phyloP scores from a whole-genome alignment of 2,329 filamentous ascomycete genomes.

The Curvularia sp. region DNA sequence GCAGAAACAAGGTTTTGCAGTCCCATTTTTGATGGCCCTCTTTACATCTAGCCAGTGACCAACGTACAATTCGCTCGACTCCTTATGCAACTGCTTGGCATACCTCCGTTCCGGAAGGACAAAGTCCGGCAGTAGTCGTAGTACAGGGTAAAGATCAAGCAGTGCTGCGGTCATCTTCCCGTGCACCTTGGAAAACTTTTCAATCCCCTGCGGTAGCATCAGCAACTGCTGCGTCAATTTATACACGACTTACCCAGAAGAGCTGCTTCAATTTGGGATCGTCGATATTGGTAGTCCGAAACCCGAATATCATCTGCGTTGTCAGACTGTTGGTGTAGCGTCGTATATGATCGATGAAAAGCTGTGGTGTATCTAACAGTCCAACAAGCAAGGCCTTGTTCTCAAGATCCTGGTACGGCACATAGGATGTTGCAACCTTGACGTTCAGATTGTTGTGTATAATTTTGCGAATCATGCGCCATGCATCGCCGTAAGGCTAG shows the following conservation, averaged over 20 bases:
- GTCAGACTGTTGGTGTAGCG: slow-evolving; percentile 60
- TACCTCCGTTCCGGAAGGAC: slow-evolving; percentile 48
- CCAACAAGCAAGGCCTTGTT: slow-evolving; percentile 62
- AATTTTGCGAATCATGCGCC: slow-evolving; percentile 32
- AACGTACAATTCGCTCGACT: slow-evolving; percentile 50
- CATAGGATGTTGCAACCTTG: slow-evolving; percentile 28
- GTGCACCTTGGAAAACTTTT: slow-evolving; percentile 54
- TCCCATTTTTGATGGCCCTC: slow-evolving; percentile 22
- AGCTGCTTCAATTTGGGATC: slow-evolving; percentile 29
- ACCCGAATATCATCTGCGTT: slow-evolving; percentile 61
- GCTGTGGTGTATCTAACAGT: slow-evolving; percentile 55
- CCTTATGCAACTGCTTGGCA: slow-evolving; percentile 54
- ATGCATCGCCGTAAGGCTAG: slow-evolving; percentile 27
- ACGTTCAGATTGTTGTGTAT: slow-evolving; percentile 32
- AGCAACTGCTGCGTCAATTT: slow-evolving; percentile 20
- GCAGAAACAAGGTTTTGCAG: slow-evolving; percentile 33
- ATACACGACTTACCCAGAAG: slow-evolving; percentile 12
- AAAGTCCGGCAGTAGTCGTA: slow-evolving; percentile 50
- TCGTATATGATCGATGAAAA: slow-evolving; percentile 56
- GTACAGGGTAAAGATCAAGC: slow-evolving; percentile 57
- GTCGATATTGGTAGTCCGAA: slow-evolving; percentile 30
- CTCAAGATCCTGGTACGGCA: slow-evolving; percentile 64
- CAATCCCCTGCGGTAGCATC: slow-evolving; percentile 51
- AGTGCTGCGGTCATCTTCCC: slow-evolving; percentile 54
- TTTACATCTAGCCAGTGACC: slow-evolving; percentile 36